phyloP scores from a whole-genome alignment of 805 yeast species.

The Candida morakotiae region DNA sequence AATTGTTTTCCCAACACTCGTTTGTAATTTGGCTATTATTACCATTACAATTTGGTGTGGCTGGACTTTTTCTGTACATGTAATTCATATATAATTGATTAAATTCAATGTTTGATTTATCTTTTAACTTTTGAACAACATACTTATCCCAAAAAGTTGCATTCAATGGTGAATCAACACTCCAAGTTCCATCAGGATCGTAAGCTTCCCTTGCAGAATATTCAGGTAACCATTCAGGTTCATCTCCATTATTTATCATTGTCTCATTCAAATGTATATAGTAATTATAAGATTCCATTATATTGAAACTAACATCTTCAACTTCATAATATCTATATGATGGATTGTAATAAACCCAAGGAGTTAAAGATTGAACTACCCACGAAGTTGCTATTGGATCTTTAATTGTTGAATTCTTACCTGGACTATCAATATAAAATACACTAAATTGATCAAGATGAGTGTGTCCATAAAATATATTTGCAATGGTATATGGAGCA shows the following conservation, averaged over 20 bases:
- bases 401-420: slow-evolving; percentile 20
- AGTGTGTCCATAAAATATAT: slow-evolving; percentile 67
- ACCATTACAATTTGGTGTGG: slow-evolving; percentile 36
- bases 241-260: slow-evolving; percentile 45
- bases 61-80: slow-evolving; percentile 41
- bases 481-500: slow-evolving; percentile 65
- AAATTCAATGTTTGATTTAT: slow-evolving; percentile 30
- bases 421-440: slow-evolving; percentile 39
- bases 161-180: slow-evolving; percentile 53
- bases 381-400: slow-evolving; percentile 54
- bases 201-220: slow-evolving; percentile 62
- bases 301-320: slow-evolving; percentile 54
- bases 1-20: background rate
- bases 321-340: slow-evolving; percentile 70
- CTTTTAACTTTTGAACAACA: slow-evolving; percentile 44
- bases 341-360: slow-evolving; percentile 56
- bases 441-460: slow-evolving; percentile 65
- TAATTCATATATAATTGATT: slow-evolving; percentile 42
- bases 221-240: slow-evolving; percentile 58
- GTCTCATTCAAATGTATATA: slow-evolving; percentile 59
- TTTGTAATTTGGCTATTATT: slow-evolving; percentile 12
- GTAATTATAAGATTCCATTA: slow-evolving; percentile 56
- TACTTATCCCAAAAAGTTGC: slow-evolving; percentile 60
- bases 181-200: slow-evolving; percentile 52
- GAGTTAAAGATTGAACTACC: slow-evolving; percentile 65